Percentiles rank a stretch among this genome's conserved stretches.
phyloP scores from a whole-genome alignment of 495 filamentous ascomycete genomes.

The Neurospora sp. region DNA sequence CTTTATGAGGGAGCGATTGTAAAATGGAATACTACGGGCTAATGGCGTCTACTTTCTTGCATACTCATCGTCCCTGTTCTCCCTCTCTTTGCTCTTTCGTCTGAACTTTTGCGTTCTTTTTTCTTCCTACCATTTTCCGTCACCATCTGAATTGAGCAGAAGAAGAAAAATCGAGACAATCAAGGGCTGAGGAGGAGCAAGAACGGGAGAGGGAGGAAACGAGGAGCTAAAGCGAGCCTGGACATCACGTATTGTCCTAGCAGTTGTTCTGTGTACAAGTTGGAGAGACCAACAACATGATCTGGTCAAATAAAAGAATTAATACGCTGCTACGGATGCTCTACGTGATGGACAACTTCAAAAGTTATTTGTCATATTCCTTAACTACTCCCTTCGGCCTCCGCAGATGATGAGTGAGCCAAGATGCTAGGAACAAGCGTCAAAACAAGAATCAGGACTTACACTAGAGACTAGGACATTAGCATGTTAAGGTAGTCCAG shows the following conservation, averaged over 20 bases:
- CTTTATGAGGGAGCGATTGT: neutral
- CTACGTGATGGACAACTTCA: neutral
- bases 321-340: neutral
- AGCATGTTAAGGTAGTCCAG: neutral
- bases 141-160: neutral
- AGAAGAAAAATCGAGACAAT: neutral
- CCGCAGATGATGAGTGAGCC: neutral
- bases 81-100: neutral
- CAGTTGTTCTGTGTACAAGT: neutral
- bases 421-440: neutral
- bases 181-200: neutral
- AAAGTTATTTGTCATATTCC: neutral
- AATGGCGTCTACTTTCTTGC: neutral
- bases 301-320: neutral
- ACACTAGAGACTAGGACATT: neutral
- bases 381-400: neutral
- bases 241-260: neutral
- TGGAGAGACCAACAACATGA: neutral
- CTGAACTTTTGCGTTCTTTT: neutral
- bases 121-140: neutral
- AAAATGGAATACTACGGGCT: neutral
- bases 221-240: neutral
- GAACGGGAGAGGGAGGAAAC: neutral
- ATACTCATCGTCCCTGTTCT: neutral
- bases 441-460: neutral